phyloP scores from a whole-genome alignment of 1,284 basidiomycete species.

The Macrocystidia cucumis region DNA sequence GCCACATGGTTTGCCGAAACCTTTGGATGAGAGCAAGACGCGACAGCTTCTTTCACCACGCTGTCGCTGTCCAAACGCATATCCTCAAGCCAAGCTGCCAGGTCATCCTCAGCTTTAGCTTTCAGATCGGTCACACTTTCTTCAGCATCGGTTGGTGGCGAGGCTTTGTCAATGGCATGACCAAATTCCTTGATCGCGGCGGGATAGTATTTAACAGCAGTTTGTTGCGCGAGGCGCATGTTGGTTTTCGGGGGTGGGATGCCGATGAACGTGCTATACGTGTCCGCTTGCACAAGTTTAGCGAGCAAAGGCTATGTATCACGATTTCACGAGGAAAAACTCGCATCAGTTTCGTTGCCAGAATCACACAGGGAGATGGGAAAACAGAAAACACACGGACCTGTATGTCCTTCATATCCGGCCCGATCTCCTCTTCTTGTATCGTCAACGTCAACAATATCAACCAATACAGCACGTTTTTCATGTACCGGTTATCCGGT shows the following conservation, averaged over 20 bases:
- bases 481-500: conserved; percentile 53
- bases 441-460: conserved; percentile 43
- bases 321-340: no score
- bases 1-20: conserved; percentile 34
- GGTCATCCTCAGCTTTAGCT: conserved; percentile 40
- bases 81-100: conserved; percentile 48
- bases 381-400: no score
- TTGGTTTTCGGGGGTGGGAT: conserved; percentile 36
- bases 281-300: conserved; percentile 38
- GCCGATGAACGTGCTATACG: conserved; percentile 38
- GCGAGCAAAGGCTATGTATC: conserved; percentile 16
- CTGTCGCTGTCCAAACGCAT: conserved; percentile 33
- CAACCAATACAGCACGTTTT: conserved; percentile 48
- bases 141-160: no score
- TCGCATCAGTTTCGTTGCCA: no score
- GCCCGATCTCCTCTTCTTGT: conserved; percentile 38
- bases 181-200: conserved; percentile 37
- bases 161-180: conserved; percentile 28
- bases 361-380: no score
- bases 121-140: conserved; percentile 14
- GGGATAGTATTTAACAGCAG: conserved; percentile 35
- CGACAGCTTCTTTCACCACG: conserved; percentile 15
- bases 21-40: conserved; percentile 26
- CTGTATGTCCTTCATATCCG: conserved; percentile 39
- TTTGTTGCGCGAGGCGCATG: conserved; percentile 38